phyloP scores from a whole-genome alignment of 2,329 filamentous ascomycete genomes.

The Penicillium frequentans region DNA sequence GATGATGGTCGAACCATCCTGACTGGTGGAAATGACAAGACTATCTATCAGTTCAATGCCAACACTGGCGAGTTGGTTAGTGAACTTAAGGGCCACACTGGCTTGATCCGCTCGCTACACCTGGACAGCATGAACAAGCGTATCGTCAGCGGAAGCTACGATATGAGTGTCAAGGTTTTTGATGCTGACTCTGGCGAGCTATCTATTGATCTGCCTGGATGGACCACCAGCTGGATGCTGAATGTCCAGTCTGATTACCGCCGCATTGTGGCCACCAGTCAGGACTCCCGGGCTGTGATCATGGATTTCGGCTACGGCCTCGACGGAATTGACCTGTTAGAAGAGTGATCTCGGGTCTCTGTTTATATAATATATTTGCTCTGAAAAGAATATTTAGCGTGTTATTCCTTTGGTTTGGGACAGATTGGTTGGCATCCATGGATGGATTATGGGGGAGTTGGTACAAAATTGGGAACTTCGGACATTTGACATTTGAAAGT shows the following conservation, averaged over 20 bases:
- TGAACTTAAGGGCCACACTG: constrained; percentile 78
- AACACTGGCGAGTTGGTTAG: constrained; percentile 81
- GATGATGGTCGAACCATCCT: constrained; percentile 93
- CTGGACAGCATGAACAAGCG: constrained; percentile 84
- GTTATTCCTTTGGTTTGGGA: background rate
- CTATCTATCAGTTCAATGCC: constrained; percentile 94
- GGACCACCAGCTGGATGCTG: constrained; percentile 96
- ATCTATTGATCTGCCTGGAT: constrained; percentile 83
- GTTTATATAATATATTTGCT: constrained; percentile 7
- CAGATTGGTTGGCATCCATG: constrained; percentile 1
- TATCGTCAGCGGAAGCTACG: constrained; percentile 89
- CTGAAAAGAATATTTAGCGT: constrained; percentile 16
- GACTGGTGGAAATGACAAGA: constrained; percentile 90
- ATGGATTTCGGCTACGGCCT: constrained; percentile 80
- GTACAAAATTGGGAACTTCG: background rate
- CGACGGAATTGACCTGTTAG: constrained; percentile 54
- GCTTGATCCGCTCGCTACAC: constrained; percentile 85
- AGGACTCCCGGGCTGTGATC: constrained; percentile 87
- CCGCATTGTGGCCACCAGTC: constrained; percentile 89
- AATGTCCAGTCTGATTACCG: constrained; percentile 95
- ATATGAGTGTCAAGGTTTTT: constrained; percentile 93
- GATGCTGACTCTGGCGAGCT: constrained; percentile 78
- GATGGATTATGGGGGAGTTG: background rate
- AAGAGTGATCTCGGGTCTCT: constrained; percentile 25
- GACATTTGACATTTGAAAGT: constrained; percentile 2